phyloP scores from a whole-genome alignment of 352 stramenopile genomes.

The Phytophthora cajani region DNA sequence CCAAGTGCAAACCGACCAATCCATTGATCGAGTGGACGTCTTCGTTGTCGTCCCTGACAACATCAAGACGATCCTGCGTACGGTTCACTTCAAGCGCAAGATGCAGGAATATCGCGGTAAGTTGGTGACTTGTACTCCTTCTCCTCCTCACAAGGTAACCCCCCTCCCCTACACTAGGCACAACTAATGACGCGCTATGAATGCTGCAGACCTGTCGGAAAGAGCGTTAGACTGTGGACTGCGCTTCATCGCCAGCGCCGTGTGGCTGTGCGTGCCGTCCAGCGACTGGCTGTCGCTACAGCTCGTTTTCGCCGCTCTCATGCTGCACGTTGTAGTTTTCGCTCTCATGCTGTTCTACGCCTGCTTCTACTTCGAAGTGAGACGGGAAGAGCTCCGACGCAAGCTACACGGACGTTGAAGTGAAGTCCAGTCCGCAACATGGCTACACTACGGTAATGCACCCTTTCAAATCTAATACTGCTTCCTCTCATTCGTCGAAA shows the following conservation, averaged over 20 bases:
- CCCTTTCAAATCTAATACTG: no score
- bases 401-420: neutral
- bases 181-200: neutral
- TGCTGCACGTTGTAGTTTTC: neutral
- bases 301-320: neutral
- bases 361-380: neutral
- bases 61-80: neutral
- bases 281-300: no score
- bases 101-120: neutral
- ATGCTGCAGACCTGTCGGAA: neutral
- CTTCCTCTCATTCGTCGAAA: neutral
- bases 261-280: neutral
- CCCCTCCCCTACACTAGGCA: no score
- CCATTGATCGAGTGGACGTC: neutral
- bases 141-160: neutral
- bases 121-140: neutral
- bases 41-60: neutral
- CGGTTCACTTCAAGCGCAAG: neutral
- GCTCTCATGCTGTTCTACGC: neutral
- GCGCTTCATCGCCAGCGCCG: neutral
- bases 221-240: neutral
- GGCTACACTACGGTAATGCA: neutral
- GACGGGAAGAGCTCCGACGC: neutral
- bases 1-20: neutral
- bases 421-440: neutral